Percentiles rank a stretch among this genome's conserved stretches.
phyloP scores from a whole-genome alignment of 495 filamentous ascomycete genomes.

The Sordaria brevicollis region DNA sequence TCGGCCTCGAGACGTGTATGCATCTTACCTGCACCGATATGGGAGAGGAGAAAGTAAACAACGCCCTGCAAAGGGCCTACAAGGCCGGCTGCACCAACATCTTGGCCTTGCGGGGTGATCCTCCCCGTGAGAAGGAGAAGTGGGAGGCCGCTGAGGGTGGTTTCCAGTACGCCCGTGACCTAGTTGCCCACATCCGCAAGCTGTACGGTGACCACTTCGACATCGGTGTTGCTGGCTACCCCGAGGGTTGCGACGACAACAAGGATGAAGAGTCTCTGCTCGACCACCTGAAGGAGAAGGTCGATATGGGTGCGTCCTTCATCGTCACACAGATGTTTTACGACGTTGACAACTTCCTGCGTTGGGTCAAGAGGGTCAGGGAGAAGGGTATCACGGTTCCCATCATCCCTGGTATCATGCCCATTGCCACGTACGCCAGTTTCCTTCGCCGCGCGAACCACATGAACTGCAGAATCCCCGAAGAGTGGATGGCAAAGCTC shows the following conservation, averaged over 20 bases:
- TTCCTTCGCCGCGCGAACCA: constrained; percentile 85
- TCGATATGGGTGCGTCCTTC: constrained; percentile 88
- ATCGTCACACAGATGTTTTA: constrained; percentile 99
- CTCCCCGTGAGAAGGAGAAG: constrained; percentile 85
- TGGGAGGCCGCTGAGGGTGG: constrained; percentile 81
- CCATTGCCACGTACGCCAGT: constrained; percentile 87
- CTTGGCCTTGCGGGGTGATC: constrained; percentile 87
- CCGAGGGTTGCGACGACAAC: constrained; percentile 92
- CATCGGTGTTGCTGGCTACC: constrained; percentile 95
- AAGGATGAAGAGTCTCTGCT: constrained; percentile 73
- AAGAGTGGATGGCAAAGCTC: constrained; percentile 66
- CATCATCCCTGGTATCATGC: constrained; percentile 98
- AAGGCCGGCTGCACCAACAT: constrained; percentile 97
- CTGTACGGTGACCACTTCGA: constrained; percentile 94
- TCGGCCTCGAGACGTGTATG: constrained; percentile 98
- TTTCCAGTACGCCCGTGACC: constrained; percentile 86
- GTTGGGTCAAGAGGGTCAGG: constrained; percentile 78
- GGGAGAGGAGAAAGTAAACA: constrained; percentile 81
- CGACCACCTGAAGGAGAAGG: constrained; percentile 94
- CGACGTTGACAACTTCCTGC: constrained; percentile 86
- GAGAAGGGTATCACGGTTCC: constrained; percentile 78
- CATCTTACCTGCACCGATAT: constrained; percentile 98
- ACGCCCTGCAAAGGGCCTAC: constrained; percentile 80
- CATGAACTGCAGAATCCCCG: constrained; percentile 74
- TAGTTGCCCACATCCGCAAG: constrained; percentile 84